A percentile compares a stretch with the other conserved stretches of the same genome.
Conservation (phyloP, 805 yeast genomes). For the Cyberlindnera japonica region DNA sequence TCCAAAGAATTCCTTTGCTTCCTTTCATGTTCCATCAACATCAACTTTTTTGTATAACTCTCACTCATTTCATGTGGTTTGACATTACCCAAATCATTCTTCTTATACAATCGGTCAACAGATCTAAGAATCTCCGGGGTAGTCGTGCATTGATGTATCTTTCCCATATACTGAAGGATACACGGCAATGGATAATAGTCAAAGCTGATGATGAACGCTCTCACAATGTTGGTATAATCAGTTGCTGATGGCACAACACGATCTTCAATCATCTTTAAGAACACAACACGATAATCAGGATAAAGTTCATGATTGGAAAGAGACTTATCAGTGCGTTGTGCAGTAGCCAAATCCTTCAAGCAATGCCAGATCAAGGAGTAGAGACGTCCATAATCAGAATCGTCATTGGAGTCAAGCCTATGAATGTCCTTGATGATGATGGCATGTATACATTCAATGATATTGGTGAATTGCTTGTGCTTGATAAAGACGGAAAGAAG, state of each 20-base stretch:
- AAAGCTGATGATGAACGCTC: slow-evolving; percentile 12
- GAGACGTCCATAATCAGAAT: slow-evolving; percentile 17
- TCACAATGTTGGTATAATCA: slow-evolving; percentile 22
- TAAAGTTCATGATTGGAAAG: slow-evolving; percentile 1
- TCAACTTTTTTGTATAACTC: slow-evolving; percentile 1
- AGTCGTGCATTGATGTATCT: slow-evolving; percentile 17
- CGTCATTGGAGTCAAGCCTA: slow-evolving; percentile 7
- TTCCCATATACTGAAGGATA: slow-evolving; percentile 24
- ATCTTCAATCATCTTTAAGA: slow-evolving; percentile 27
- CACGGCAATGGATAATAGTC: slow-evolving; percentile 22
- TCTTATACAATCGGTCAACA: slow-evolving; percentile 3
- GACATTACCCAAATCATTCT: neutral
- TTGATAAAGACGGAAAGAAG: slow-evolving; percentile 33
- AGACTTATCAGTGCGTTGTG: neutral
- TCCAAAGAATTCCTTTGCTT: slow-evolving; percentile 10
- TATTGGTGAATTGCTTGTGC: slow-evolving; percentile 28
- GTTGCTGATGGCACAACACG: slow-evolving; percentile 19
- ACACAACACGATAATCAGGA: slow-evolving; percentile 23
- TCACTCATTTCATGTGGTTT: neutral
- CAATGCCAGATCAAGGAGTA: slow-evolving; percentile 33
- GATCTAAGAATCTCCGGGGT: slow-evolving; percentile 6
- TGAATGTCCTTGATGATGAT: slow-evolving; percentile 23
- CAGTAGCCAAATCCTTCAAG: slow-evolving; percentile 20
- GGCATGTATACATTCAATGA: slow-evolving; percentile 33
- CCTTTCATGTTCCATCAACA: neutral